These are phyloP conservation scores for Citrus glauca DNA, from an alignment of 345 rosid genomes.

Conservation along the genomic window DNA sequence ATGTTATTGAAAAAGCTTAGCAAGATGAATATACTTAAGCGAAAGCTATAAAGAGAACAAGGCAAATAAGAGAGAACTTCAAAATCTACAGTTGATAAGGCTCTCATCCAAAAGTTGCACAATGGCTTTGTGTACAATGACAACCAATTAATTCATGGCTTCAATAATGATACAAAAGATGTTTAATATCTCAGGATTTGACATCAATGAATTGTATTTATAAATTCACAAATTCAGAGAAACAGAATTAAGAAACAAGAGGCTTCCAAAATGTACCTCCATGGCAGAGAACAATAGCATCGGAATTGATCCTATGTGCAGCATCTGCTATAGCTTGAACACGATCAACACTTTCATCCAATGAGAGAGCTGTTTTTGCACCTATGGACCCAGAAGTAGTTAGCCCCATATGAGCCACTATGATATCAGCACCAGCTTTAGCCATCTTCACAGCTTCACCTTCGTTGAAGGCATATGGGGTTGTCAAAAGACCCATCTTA, in stretches of 20 bases:
- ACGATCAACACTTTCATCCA: slow-evolving; percentile 68
- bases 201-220: background rate
- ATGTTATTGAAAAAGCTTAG: background rate
- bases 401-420: slow-evolving; percentile 97
- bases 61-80: background rate
- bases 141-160: background rate
- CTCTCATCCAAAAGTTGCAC: background rate
- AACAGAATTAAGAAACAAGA: background rate
- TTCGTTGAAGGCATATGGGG: slow-evolving; percentile 80
- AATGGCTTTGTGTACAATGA: background rate
- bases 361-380: slow-evolving; percentile 75
- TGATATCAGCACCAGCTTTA: slow-evolving; percentile 87
- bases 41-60: background rate
- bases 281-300: slow-evolving; percentile 73
- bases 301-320: slow-evolving; percentile 57
- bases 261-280: slow-evolving; percentile 52
- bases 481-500: slow-evolving; percentile 81
- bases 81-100: background rate
- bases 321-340: slow-evolving; percentile 92
- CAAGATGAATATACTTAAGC: background rate
- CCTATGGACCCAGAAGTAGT: slow-evolving; percentile 88
- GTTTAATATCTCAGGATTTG: background rate
- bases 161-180: background rate
- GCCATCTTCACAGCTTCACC: slow-evolving; percentile 84
- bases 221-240: background rate